Evolutionary conservation across 2,329 filamentous ascomycete species (phyloP).

Genomic region (Clarireedia paspali): DNA sequence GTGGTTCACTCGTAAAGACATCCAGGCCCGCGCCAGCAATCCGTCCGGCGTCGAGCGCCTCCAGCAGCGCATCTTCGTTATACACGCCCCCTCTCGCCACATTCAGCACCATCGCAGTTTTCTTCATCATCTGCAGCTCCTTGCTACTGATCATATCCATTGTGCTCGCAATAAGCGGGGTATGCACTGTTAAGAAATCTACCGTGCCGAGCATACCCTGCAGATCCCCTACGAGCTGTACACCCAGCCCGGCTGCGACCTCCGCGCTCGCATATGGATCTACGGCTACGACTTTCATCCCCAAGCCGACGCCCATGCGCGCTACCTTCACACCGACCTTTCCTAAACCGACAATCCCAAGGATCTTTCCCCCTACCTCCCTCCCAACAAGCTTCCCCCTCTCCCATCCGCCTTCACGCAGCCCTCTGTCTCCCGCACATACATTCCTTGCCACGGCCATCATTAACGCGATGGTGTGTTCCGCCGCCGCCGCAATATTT

Average conservation of each 20-base stretch:
- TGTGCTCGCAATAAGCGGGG: conserved; percentile 70
- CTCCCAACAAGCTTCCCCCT: conserved; percentile 66
- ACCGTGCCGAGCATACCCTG: conserved; percentile 54
- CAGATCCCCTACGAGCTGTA: conserved; percentile 52
- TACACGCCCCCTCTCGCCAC: conserved; percentile 75
- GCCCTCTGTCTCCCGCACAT: conserved; percentile 57
- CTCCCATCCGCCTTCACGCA: conserved; percentile 71
- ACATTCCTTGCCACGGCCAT: conserved; percentile 69
- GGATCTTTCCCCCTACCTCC: conserved; percentile 68
- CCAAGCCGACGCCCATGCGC: conserved; percentile 67
- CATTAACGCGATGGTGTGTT: conserved; percentile 68
- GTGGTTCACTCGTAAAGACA: conserved; percentile 72
- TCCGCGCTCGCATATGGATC: conserved; percentile 72
- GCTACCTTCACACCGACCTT: conserved; percentile 78
- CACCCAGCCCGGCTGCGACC: conserved; percentile 61
- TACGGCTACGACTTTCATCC: conserved; percentile 67
- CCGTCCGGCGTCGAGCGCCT: conserved; percentile 60
- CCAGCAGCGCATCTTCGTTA: conserved; percentile 65
- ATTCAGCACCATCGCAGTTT: conserved; percentile 66
- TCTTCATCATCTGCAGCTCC: conserved; percentile 66
- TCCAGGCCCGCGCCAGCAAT: conserved; percentile 74
- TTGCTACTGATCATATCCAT: conserved; percentile 61
- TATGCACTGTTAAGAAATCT: conserved; percentile 77
- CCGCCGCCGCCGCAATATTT: conserved; percentile 74
- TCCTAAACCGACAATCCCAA: conserved; percentile 72